A percentile compares a stretch with the other conserved stretches of the same genome.
Conservation (phyloP, 306 rosid species). For the Fragaria nilgerrensis region DNA sequence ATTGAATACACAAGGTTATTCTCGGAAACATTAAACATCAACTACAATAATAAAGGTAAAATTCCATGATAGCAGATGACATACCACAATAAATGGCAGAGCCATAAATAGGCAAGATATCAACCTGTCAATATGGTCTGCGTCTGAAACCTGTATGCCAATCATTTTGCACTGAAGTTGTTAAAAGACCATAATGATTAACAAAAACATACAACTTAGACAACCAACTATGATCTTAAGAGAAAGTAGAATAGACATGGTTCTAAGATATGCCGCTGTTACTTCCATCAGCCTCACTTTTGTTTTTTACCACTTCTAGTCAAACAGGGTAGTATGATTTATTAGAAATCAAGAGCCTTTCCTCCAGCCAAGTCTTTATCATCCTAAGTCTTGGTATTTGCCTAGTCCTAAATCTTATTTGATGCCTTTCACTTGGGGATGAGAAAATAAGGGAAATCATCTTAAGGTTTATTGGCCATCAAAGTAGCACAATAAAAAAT, state of each 20-base stretch:
- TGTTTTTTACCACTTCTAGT: neutral
- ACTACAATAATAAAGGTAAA: neutral
- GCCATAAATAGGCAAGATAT: slow-evolving; percentile 93
- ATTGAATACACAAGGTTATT: slow-evolving; percentile 1
- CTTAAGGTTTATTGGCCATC: neutral
- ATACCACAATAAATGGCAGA: slow-evolving; percentile 90
- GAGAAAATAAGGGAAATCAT: neutral
- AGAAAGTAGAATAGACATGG: neutral
- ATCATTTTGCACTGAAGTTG: slow-evolving; percentile 4
- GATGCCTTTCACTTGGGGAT: neutral
- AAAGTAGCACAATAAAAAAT: neutral
- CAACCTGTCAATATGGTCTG: slow-evolving; percentile 88
- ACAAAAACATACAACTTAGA: neutral
- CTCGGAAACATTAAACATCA: slow-evolving; percentile 13
- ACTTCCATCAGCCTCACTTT: neutral
- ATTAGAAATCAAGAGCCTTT: neutral
- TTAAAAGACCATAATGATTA: slow-evolving; percentile 2
- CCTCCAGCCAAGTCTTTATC: neutral
- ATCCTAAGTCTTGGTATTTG: neutral
- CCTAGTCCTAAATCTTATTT: neutral
- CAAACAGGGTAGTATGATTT: neutral
- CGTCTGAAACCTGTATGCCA: slow-evolving; percentile 75
- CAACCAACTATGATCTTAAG: neutral
- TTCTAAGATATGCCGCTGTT: neutral
- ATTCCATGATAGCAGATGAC: slow-evolving; percentile 15